Percentiles rank a stretch among this genome's conserved stretches.
phyloP scores from a whole-genome alignment of 2,329 filamentous ascomycete genomes.

The Didymella lethalis region DNA sequence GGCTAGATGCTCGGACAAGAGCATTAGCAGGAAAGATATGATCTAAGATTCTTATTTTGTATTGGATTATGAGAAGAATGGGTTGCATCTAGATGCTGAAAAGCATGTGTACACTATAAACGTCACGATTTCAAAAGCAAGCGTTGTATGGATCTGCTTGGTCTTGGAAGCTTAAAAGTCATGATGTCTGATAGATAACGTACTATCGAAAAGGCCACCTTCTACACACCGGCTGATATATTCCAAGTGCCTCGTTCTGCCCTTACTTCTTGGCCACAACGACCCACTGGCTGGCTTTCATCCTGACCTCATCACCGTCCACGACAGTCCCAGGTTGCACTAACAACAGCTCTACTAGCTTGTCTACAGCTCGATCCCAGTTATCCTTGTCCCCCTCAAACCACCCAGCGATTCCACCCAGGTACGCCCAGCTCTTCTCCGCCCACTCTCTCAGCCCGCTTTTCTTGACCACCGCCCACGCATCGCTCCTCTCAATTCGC shows the following conservation, averaged over 20 bases:
- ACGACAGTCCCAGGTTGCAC: conserved; percentile 30
- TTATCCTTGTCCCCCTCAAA: conserved; percentile 34
- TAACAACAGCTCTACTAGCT: conserved; percentile 31
- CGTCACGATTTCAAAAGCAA: conserved; percentile 21
- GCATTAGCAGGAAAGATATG: not conserved
- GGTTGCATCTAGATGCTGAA: conserved; percentile 20
- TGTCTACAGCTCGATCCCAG: conserved; percentile 42
- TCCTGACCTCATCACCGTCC: conserved; percentile 34
- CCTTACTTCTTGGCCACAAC: conserved; percentile 35
- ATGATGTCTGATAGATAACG: conserved; percentile 23
- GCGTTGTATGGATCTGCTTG: conserved; percentile 16
- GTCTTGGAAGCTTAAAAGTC: conserved; percentile 16
- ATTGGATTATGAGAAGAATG: conserved; percentile 16
- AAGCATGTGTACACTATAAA: conserved; percentile 25
- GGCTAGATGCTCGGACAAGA: conserved; percentile 47
- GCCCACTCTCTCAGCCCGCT: conserved; percentile 33
- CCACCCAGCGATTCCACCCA: conserved; percentile 40
- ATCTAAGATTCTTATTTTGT: conserved; percentile 20
- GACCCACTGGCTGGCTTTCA: conserved; percentile 44
- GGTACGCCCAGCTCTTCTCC: conserved; percentile 43
- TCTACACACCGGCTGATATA: not conserved
- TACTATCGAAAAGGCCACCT: conserved; percentile 18
- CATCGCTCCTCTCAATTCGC: conserved; percentile 36
- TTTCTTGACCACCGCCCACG: conserved; percentile 29
- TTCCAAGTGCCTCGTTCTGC: not conserved